Conservation (phyloP, 768 basidiomycete species). For the Fibroporia radiculosa region DNA sequence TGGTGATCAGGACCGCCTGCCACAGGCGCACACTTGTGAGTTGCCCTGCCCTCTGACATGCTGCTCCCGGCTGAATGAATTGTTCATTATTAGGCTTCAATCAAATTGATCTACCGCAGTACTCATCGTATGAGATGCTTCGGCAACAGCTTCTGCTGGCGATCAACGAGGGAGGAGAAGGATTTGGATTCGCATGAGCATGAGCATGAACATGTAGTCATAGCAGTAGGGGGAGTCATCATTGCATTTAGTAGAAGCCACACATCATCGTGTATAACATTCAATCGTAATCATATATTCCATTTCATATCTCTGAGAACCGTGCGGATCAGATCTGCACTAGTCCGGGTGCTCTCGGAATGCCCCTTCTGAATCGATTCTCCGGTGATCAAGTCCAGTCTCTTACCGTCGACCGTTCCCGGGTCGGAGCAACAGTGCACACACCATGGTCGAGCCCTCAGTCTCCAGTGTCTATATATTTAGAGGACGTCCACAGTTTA, state of each 20-base stretch:
- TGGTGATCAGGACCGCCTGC: constrained; percentile 74
- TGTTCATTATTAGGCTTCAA: constrained; percentile 63
- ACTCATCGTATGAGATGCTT: constrained; percentile 94
- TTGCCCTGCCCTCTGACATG: too few relatives aligned
- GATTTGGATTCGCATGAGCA: constrained; percentile 74
- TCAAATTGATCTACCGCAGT: constrained; percentile 90
- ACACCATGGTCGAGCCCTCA: too few relatives aligned
- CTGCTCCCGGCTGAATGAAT: constrained; percentile 10
- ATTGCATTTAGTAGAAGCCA: constrained; percentile 5
- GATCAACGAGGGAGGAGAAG: constrained; percentile 94
- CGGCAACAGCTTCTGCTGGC: constrained; percentile 84
- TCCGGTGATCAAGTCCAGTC: too few relatives aligned
- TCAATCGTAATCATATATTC: not conserved
- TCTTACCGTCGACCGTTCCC: too few relatives aligned
- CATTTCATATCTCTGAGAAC: too few relatives aligned
- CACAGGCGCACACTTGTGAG: constrained; percentile 87
- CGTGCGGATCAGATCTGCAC: too few relatives aligned
- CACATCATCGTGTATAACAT: constrained; percentile 9
- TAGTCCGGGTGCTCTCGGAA: too few relatives aligned
- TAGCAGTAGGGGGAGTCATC: constrained; percentile 1
- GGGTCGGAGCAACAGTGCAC: too few relatives aligned
- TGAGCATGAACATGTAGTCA: not conserved
- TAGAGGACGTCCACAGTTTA: too few relatives aligned
- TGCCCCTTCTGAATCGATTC: too few relatives aligned
- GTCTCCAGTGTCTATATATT: too few relatives aligned